These are phyloP conservation scores for Fistulinella cinereoalba DNA, from an alignment of 1,284 basidiomycete genomes.

Conservation along the genomic window DNA sequence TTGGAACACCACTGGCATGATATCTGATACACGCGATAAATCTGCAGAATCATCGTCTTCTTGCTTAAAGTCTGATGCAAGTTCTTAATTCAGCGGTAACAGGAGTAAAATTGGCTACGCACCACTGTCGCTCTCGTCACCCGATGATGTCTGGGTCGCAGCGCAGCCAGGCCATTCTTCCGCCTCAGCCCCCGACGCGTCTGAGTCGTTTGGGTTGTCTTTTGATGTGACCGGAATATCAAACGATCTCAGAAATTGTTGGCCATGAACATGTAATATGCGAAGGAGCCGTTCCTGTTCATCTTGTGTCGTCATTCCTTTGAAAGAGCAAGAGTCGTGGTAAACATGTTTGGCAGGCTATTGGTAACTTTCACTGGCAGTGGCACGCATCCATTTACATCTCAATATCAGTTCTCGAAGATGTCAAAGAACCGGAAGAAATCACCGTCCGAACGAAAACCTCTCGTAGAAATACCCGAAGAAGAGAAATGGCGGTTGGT, in stretches of 20 bases:
- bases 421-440: slow-evolving; percentile 43
- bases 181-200: slow-evolving; percentile 20
- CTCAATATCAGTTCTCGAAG: background rate
- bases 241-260: slow-evolving; percentile 60
- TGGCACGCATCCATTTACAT: no score
- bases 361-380: no score
- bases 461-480: slow-evolving; percentile 54
- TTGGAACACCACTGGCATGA: slow-evolving; percentile 63
- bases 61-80: slow-evolving; percentile 37
- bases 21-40: slow-evolving; percentile 34
- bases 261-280: slow-evolving; percentile 62
- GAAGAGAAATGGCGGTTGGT: slow-evolving; percentile 77
- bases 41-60: slow-evolving; percentile 43
- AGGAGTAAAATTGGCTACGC: slow-evolving; percentile 1
- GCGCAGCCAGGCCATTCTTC: slow-evolving; percentile 37
- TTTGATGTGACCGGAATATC: slow-evolving; percentile 28
- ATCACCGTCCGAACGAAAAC: slow-evolving; percentile 16
- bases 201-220: slow-evolving; percentile 28
- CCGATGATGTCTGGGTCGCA: slow-evolving; percentile 12
- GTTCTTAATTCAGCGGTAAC: background rate
- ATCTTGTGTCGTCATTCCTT: slow-evolving; percentile 15
- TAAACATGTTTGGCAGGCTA: slow-evolving; percentile 8
- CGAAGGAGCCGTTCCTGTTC: slow-evolving; percentile 45
- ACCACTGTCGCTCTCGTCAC: slow-evolving; percentile 22
- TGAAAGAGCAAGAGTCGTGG: background rate